A percentile compares a stretch with the other conserved stretches of the same genome.
phyloP scores from a whole-genome alignment of 208 protist genomes.

The Acanthamoeba lenticulata region DNA sequence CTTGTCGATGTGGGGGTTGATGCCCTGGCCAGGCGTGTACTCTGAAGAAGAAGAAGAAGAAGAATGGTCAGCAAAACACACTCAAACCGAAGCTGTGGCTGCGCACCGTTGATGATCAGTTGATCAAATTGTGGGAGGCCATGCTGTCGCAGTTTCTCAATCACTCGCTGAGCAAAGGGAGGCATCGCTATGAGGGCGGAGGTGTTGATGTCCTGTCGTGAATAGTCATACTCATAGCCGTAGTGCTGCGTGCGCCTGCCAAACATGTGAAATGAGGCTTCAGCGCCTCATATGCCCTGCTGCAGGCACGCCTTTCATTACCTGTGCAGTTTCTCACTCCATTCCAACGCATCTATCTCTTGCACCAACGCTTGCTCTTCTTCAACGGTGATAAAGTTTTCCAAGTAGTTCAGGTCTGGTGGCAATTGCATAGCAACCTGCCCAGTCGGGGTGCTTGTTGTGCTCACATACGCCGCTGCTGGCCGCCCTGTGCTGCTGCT shows the following conservation, averaged over 20 bases:
- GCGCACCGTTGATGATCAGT: constrained; percentile 34
- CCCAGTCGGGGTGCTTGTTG: too few species aligned
- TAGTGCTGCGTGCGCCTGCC: neutral
- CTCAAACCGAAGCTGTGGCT: neutral
- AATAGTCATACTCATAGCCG: constrained; percentile 8
- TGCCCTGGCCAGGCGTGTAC: neutral
- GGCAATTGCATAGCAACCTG: neutral
- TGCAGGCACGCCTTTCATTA: neutral
- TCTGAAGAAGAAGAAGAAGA: neutral
- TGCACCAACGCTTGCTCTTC: neutral
- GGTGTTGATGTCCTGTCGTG: neutral
- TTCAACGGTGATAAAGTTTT: neutral
- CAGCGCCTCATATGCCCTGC: neutral
- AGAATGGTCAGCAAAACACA: neutral
- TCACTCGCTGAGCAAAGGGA: neutral
- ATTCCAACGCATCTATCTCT: neutral
- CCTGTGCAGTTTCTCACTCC: neutral
- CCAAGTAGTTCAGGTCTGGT: neutral
- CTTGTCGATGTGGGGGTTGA: constrained; percentile 22
- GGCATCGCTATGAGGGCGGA: neutral
- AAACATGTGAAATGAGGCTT: neutral
- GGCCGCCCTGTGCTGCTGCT: neutral
- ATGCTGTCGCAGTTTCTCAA: neutral
- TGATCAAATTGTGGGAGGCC: constrained; percentile 17
- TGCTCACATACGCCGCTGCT: neutral